phyloP scores from a whole-genome alignment of 345 rosid species.

The Citrus cavaleriei region DNA sequence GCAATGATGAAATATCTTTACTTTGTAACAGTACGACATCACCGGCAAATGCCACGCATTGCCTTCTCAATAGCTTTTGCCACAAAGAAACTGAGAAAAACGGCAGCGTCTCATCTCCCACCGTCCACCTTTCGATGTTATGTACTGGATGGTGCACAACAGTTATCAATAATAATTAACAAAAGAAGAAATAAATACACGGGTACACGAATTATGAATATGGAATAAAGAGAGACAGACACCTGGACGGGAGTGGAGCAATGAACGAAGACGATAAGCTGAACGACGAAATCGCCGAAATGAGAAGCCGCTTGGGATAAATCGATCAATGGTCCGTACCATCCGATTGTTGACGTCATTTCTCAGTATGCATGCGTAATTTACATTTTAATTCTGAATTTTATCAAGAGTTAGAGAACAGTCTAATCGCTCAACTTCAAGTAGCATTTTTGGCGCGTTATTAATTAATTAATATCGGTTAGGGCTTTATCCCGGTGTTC shows the following conservation, averaged over 20 bases:
- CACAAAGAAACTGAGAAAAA: conserved; percentile 32
- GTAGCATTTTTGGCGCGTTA: background rate
- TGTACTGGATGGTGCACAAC: conserved; percentile 24
- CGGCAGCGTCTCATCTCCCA: conserved; percentile 51
- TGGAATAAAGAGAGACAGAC: background rate
- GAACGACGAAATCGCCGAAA: no score
- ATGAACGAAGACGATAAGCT: conserved; percentile 26
- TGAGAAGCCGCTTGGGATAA: conserved; percentile 28
- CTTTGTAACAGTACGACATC: no score
- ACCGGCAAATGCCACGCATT: no score
- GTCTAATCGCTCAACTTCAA: no score
- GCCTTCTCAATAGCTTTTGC: no score
- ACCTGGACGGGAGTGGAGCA: conserved; percentile 44
- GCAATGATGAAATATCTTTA: conserved; percentile 18
- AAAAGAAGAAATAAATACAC: background rate
- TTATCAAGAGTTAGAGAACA: no score
- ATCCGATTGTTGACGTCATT: conserved; percentile 36
- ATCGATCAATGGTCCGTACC: conserved; percentile 57
- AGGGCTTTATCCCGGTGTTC: background rate
- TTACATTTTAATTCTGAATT: no score
- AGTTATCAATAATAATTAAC: no score
- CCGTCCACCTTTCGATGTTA: conserved; percentile 44
- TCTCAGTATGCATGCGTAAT: no score
- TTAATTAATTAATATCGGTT: background rate
- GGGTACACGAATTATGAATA: no score